phyloP scores from a whole-genome alignment of 2,329 filamentous ascomycete species.

The Botrytis paeoniae region DNA sequence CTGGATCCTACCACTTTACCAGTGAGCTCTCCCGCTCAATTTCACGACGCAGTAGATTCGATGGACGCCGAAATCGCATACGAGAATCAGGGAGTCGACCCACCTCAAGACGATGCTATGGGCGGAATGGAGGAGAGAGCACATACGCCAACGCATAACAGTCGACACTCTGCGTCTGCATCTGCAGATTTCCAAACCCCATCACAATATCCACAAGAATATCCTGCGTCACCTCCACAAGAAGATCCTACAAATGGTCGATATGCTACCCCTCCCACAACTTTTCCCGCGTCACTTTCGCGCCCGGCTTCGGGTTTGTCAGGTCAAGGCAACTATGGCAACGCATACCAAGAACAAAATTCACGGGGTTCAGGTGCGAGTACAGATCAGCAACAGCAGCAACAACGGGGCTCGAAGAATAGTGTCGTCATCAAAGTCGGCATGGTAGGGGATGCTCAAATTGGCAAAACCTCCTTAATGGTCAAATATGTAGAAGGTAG shows the following conservation, averaged over 20 bases:
- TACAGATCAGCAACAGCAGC: slow-evolving; percentile 13
- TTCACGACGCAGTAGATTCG: slow-evolving; percentile 50
- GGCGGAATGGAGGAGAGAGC: slow-evolving; percentile 34
- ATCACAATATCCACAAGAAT: slow-evolving; percentile 33
- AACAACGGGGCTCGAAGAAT: slow-evolving; percentile 45
- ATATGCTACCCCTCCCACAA: slow-evolving; percentile 38
- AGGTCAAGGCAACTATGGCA: slow-evolving; percentile 35
- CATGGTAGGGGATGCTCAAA: slow-evolving; percentile 99
- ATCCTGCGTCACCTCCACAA: slow-evolving; percentile 32
- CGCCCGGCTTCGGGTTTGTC: slow-evolving; percentile 38
- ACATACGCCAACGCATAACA: slow-evolving; percentile 35
- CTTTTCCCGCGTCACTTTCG: slow-evolving; percentile 36
- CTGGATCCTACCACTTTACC: slow-evolving; percentile 54
- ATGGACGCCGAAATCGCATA: slow-evolving; percentile 49
- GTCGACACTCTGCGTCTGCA: slow-evolving; percentile 36
- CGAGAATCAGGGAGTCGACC: slow-evolving; percentile 32
- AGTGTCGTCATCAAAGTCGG: slow-evolving; percentile 98
- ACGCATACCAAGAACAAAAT: slow-evolving; percentile 38
- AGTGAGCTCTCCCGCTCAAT: slow-evolving; percentile 51
- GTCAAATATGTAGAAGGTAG: slow-evolving; percentile 99
- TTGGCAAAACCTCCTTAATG: slow-evolving; percentile 98
- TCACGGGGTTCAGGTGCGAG: slow-evolving; percentile 32
- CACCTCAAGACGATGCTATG: slow-evolving; percentile 33
- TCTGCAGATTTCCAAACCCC: slow-evolving; percentile 37
- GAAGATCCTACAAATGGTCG: slow-evolving; percentile 32